Percentiles rank a stretch among this genome's conserved stretches.
These are phyloP conservation scores for Candida dubliniensis DNA, from an alignment of 1,139 yeast species.

Conservation along the genomic window DNA sequence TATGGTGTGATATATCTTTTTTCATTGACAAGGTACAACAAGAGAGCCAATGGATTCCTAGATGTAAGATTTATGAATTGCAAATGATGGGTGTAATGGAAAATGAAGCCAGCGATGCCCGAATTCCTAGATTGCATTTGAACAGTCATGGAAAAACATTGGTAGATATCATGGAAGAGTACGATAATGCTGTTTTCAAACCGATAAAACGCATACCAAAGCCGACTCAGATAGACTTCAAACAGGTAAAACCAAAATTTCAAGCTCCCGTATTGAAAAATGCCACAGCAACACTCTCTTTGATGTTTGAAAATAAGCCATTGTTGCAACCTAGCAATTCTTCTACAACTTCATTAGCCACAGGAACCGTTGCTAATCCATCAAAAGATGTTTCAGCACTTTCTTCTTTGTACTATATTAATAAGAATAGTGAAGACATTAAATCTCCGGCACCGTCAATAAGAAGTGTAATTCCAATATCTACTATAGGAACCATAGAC, in stretches of 20 bases:
- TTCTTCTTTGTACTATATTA: constrained; percentile 40
- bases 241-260: constrained; percentile 44
- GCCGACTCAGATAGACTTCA: constrained; percentile 57
- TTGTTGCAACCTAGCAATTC: constrained; percentile 21
- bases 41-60: constrained; percentile 78
- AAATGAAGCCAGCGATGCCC: constrained; percentile 69
- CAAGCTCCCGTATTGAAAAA: constrained; percentile 16
- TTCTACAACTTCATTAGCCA: constrained; percentile 36
- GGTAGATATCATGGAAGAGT: constrained; percentile 54
- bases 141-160: constrained; percentile 29
- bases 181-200: constrained; percentile 58
- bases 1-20: constrained; percentile 91
- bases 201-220: constrained; percentile 16
- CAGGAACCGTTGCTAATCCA: constrained; percentile 39
- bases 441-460: constrained; percentile 12
- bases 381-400: constrained; percentile 37
- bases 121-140: constrained; percentile 53
- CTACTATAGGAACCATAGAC: constrained; percentile 8
- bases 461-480: constrained; percentile 8
- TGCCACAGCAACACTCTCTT: constrained; percentile 27
- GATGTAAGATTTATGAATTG: constrained; percentile 89
- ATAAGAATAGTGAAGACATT: constrained; percentile 34
- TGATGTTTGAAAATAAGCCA: constrained; percentile 24
- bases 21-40: constrained; percentile 58
- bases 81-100: constrained; percentile 99